Percentiles rank a stretch among this genome's conserved stretches.
Conservation (phyloP, 495 filamentous ascomycete species). For the Trichoderma virens region DNA sequence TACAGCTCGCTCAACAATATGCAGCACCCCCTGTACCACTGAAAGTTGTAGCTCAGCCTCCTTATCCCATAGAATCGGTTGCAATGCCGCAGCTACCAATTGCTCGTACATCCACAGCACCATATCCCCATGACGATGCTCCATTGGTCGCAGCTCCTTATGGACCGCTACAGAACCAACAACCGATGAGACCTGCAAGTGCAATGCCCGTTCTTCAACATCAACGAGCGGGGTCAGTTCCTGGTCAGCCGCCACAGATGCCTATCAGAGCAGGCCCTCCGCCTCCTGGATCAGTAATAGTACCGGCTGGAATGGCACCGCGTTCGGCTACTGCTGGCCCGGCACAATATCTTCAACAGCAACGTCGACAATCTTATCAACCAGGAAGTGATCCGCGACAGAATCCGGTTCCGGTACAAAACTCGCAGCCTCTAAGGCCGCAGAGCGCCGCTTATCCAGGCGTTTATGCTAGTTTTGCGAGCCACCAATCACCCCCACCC, state of each 20-base stretch:
- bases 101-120: not conserved
- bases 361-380: not conserved
- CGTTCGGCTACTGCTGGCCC: not conserved
- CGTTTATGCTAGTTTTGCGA: slow-evolving; percentile 6
- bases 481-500: not conserved
- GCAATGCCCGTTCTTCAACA: slow-evolving; percentile 3
- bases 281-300: not conserved
- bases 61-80: not conserved
- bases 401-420: not conserved
- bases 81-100: not conserved
- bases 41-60: not conserved
- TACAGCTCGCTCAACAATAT: not conserved
- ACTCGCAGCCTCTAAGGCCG: not conserved
- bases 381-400: not conserved
- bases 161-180: not conserved
- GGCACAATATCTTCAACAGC: not conserved
- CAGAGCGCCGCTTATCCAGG: not conserved
- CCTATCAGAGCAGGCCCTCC: not conserved
- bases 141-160: not conserved
- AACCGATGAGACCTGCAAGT: not conserved
- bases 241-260: not conserved
- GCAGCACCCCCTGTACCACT: not conserved
- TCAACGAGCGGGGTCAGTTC: not conserved
- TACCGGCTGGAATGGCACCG: not conserved
- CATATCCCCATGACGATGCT: not conserved